phyloP scores from a whole-genome alignment of 2,329 filamentous ascomycete species.

The Stagonosporopsis chrysanthemi region DNA sequence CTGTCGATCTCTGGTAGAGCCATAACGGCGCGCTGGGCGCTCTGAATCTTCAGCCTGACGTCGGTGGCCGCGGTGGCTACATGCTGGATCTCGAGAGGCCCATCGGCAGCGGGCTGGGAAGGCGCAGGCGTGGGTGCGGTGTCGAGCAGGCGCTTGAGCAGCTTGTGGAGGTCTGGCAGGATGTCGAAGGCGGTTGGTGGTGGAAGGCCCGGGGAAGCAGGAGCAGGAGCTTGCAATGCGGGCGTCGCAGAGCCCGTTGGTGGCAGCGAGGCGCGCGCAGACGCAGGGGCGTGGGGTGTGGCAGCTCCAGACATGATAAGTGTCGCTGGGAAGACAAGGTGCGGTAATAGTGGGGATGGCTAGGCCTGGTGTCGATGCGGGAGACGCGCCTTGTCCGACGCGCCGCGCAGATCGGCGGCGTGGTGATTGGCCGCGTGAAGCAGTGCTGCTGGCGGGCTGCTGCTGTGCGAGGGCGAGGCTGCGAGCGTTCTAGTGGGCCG shows the following conservation, averaged over 20 bases:
- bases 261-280: conserved; percentile 41
- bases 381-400: conserved; percentile 27
- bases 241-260: conserved; percentile 44
- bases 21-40: conserved; percentile 72
- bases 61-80: conserved; percentile 78
- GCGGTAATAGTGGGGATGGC: conserved; percentile 14
- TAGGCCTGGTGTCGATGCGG: conserved; percentile 30
- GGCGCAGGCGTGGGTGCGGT: conserved; percentile 38
- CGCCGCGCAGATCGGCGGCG: conserved; percentile 20
- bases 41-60: conserved; percentile 83
- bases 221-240: conserved; percentile 31
- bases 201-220: conserved; percentile 68
- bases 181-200: conserved; percentile 85
- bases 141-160: conserved; percentile 76
- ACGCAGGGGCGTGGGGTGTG: conserved; percentile 44
- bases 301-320: conserved; percentile 44
- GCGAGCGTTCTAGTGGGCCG: conserved; percentile 4
- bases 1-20: conserved; percentile 74
- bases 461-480: background rate
- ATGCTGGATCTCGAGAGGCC: conserved; percentile 72
- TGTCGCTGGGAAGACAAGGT: conserved; percentile 9
- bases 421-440: conserved; percentile 30
- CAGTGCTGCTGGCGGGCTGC: conserved; percentile 8
- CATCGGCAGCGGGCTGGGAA: conserved; percentile 36
- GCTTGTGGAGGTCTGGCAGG: conserved; percentile 78